Percentiles rank a stretch among this genome's conserved stretches.
Conservation (phyloP, 2,329 filamentous ascomycete species). For the Arthroderma sp. region DNA sequence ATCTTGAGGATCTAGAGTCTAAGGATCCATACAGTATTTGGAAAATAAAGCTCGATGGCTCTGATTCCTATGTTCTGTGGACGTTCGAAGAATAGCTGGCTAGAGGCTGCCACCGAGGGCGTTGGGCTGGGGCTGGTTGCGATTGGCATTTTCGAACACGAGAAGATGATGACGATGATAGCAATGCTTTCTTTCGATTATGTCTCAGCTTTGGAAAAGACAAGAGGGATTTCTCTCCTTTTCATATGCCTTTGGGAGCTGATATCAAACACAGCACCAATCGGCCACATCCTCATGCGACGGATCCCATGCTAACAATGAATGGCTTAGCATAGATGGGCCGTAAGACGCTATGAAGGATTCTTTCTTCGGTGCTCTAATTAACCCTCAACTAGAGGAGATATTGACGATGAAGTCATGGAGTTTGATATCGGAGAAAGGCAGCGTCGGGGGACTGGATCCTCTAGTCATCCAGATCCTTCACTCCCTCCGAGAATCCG, state of each 20-base stretch:
- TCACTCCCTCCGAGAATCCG: neutral
- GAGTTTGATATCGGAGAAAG: neutral
- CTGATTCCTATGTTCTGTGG: constrained; percentile 85
- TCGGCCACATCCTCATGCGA: neutral
- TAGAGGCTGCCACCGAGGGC: constrained; percentile 47
- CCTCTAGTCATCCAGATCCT: neutral
- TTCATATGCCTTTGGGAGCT: neutral
- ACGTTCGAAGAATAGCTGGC: constrained; percentile 39
- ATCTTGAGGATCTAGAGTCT: neutral
- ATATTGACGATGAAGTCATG: neutral
- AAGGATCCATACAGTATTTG: constrained; percentile 56
- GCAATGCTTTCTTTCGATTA: neutral
- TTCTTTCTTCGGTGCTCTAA: neutral
- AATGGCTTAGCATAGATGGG: neutral
- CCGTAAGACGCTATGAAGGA: neutral
- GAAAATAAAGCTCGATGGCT: constrained; percentile 84
- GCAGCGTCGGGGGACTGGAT: neutral
- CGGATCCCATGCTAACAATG: neutral
- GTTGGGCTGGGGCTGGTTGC: neutral
- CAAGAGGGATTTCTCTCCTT: neutral
- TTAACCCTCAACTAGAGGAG: neutral
- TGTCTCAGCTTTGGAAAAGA: neutral
- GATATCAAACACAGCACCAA: neutral
- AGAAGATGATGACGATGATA: neutral
- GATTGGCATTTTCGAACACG: neutral